phyloP scores from a whole-genome alignment of 352 stramenopile species.

The Globisporangium polare region DNA sequence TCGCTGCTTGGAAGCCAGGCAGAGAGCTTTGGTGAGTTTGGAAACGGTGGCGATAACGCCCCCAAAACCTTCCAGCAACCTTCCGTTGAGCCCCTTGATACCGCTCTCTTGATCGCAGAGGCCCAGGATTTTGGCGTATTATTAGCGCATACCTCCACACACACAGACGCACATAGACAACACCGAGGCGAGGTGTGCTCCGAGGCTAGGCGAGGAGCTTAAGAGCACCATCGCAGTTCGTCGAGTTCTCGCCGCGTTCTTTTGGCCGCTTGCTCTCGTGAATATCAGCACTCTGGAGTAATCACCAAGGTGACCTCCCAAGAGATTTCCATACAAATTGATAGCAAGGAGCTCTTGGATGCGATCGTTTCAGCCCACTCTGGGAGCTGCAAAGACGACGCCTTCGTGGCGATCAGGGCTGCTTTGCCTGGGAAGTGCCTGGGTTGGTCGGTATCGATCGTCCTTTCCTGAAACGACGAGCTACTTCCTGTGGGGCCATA shows the following conservation, averaged over 20 bases:
- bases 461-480: too few species aligned
- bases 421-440: too few species aligned
- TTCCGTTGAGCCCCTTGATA: not conserved
- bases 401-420: too few species aligned
- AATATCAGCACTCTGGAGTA: not conserved
- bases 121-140: not conserved
- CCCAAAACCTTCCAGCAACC: not conserved
- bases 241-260: not conserved
- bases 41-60: not conserved
- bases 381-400: not conserved
- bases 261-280: not conserved
- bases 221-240: not conserved
- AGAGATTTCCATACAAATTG: too few species aligned
- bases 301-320: not conserved
- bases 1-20: not conserved
- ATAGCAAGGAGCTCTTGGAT: too few species aligned
- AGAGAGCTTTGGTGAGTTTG: not conserved
- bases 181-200: too few species aligned
- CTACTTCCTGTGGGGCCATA: too few species aligned
- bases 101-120: not conserved
- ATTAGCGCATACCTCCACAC: not conserved
- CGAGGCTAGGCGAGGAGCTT: not conserved
- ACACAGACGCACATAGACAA: not conserved
- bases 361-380: not conserved
- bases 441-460: too few species aligned